A percentile compares a stretch with the other conserved stretches of the same genome.
phyloP scores from a whole-genome alignment of 768 basidiomycete species.

The Boletus tylopilopsis region DNA sequence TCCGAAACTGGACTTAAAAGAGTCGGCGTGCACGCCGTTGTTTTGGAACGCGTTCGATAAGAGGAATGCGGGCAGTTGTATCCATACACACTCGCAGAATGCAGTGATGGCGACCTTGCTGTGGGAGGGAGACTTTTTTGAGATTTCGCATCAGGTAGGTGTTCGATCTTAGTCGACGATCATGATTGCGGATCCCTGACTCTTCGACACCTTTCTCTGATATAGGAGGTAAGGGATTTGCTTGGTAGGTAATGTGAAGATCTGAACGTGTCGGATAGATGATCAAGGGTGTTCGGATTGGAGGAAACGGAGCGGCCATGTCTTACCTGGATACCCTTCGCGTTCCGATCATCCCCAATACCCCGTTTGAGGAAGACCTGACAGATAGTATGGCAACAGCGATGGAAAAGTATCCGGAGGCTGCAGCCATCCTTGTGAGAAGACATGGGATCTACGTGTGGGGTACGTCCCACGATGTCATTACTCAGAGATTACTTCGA shows the following conservation, averaged over 20 bases:
- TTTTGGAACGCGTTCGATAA: constrained; percentile 91
- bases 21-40: constrained; percentile 84
- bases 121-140: constrained; percentile 66
- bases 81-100: constrained; percentile 89
- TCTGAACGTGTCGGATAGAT: constrained; percentile 46
- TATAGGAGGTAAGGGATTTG: constrained; percentile 38
- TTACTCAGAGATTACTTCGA: constrained; percentile 2
- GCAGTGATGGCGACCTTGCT: constrained; percentile 86
- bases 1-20: constrained; percentile 67
- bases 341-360: constrained; percentile 89
- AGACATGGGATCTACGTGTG: constrained; percentile 84
- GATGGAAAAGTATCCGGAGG: constrained; percentile 75
- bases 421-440: constrained; percentile 73
- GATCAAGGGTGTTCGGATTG: constrained; percentile 85
- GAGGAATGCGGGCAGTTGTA: constrained; percentile 77
- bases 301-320: constrained; percentile 70
- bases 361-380: constrained; percentile 85
- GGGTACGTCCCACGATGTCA: constrained; percentile 45
- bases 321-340: constrained; percentile 84
- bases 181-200: constrained; percentile 1
- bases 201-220: not conserved
- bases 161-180: not conserved
- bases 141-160: constrained; percentile 75
- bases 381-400: constrained; percentile 86
- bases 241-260: not conserved